Conservation (phyloP, 2,329 filamentous ascomycete species). For the Clarireedia paspali region DNA sequence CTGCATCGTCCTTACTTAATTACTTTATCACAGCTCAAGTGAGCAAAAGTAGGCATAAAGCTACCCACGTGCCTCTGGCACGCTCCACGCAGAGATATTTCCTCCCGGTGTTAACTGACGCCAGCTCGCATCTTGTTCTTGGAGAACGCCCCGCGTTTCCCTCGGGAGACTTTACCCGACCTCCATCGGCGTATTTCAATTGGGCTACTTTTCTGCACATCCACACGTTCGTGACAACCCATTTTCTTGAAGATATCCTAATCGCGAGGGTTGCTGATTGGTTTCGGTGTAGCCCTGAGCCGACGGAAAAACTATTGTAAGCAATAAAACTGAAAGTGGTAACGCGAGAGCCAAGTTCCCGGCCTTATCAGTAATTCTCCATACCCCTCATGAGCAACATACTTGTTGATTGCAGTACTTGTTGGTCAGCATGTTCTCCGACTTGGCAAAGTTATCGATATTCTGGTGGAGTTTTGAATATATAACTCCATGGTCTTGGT, state of each 20-base stretch:
- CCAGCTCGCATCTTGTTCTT: too few species aligned
- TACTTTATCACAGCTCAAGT: too few species aligned
- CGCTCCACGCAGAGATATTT: too few species aligned
- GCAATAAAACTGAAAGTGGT: background rate
- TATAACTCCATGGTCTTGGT: background rate
- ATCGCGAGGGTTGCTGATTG: background rate
- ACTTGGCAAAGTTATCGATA: background rate
- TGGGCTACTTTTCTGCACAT: background rate
- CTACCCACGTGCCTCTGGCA: too few species aligned
- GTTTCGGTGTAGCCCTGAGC: background rate
- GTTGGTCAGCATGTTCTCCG: background rate
- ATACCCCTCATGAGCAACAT: background rate
- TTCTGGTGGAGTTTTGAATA: background rate
- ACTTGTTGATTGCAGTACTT: background rate
- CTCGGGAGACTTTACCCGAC: too few species aligned
- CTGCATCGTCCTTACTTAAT: too few species aligned
- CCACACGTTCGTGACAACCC: background rate
- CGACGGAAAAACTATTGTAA: conserved; percentile 1
- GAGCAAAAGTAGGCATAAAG: too few species aligned
- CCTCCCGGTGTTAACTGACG: too few species aligned
- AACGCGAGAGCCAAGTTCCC: background rate
- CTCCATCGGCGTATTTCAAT: background rate
- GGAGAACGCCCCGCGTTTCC: too few species aligned
- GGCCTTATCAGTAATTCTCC: background rate
- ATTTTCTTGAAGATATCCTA: background rate